A percentile compares a stretch with the other conserved stretches of the same genome.
Evolutionary conservation across 371 early-diverging fungal genomes (phyloP).

Genomic region (Zychaea mexicana): DNA sequence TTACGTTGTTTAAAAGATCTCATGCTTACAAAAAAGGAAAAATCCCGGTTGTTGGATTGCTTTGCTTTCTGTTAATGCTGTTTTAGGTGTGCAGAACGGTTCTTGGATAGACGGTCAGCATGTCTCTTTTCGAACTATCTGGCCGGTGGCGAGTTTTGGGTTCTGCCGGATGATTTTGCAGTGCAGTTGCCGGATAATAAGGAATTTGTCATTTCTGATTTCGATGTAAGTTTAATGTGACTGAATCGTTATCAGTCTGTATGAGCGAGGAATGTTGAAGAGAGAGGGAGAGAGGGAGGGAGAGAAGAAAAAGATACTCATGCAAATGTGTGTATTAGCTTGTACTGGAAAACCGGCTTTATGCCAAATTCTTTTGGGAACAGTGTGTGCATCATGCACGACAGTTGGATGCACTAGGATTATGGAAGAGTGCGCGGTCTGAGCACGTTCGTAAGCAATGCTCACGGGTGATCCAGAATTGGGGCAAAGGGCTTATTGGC

Average conservation of each 20-base stretch:
- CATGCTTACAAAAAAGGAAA: too few species aligned
- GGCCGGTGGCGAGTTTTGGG: slow-evolving; percentile 49
- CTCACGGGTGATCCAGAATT: slow-evolving; percentile 45
- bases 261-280: neutral
- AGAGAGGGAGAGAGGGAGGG: neutral
- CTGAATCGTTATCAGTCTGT: neutral
- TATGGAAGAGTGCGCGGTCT: slow-evolving; percentile 39
- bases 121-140: slow-evolving; percentile 48
- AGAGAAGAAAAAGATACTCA: neutral
- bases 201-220: slow-evolving; percentile 38
- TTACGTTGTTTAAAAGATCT: too few species aligned
- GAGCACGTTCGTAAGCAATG: slow-evolving; percentile 46
- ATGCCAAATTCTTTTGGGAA: slow-evolving; percentile 52
- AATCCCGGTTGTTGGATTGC: too few species aligned
- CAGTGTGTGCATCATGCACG: slow-evolving; percentile 51
- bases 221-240: slow-evolving; percentile 40
- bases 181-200: slow-evolving; percentile 30
- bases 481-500: slow-evolving; percentile 53
- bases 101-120: slow-evolving; percentile 48
- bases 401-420: slow-evolving; percentile 42
- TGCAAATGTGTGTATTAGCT: slow-evolving; percentile 19
- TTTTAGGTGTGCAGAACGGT: slow-evolving; percentile 52
- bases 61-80: too few species aligned
- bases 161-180: slow-evolving; percentile 46
- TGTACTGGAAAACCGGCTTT: slow-evolving; percentile 47